Conservation (phyloP, 768 basidiomycete genomes). For the Rhizopogon roseolus region DNA sequence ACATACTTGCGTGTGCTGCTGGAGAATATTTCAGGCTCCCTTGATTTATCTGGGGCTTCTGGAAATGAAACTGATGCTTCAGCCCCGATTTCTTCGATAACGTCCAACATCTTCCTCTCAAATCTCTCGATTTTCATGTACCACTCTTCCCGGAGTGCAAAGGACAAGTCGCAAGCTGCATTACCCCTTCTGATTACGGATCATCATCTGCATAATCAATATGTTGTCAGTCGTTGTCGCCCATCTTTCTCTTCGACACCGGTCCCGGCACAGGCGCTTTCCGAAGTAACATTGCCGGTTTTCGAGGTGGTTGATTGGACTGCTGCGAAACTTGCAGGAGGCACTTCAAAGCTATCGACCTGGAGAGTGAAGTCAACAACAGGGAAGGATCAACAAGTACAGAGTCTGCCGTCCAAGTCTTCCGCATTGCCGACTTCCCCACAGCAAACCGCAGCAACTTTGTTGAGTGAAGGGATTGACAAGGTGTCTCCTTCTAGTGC, state of each 20-base stretch:
- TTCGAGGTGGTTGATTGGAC: constrained; percentile 68
- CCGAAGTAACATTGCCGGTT: constrained; percentile 36
- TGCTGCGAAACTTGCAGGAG: constrained; percentile 29
- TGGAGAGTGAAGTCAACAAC: constrained; percentile 49
- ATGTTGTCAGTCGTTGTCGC: constrained; percentile 39
- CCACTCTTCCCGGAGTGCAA: constrained; percentile 12
- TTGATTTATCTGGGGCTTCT: constrained; percentile 13
- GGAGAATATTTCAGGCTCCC: constrained; percentile 27
- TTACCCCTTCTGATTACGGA: constrained; percentile 76
- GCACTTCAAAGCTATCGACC: constrained; percentile 50
- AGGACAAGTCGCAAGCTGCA: constrained; percentile 27
- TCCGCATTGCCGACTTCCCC: constrained; percentile 12
- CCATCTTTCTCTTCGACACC: constrained; percentile 25
- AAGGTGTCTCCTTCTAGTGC: constrained; percentile 7
- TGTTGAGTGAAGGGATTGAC: constrained; percentile 13
- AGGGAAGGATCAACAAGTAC: constrained; percentile 11
- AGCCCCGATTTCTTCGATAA: background rate
- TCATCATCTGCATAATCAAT: constrained; percentile 56
- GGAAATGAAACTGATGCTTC: constrained; percentile 3
- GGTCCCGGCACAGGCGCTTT: constrained; percentile 10
- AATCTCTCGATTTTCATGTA: constrained; percentile 62
- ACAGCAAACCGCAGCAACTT: constrained; percentile 14
- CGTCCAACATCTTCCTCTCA: constrained; percentile 16
- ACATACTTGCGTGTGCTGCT: constrained; percentile 53
- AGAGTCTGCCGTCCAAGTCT: constrained; percentile 14